Evolutionary conservation across 2,329 filamentous ascomycete genomes (phyloP).

Genomic region (Botrytis tulipae): DNA sequence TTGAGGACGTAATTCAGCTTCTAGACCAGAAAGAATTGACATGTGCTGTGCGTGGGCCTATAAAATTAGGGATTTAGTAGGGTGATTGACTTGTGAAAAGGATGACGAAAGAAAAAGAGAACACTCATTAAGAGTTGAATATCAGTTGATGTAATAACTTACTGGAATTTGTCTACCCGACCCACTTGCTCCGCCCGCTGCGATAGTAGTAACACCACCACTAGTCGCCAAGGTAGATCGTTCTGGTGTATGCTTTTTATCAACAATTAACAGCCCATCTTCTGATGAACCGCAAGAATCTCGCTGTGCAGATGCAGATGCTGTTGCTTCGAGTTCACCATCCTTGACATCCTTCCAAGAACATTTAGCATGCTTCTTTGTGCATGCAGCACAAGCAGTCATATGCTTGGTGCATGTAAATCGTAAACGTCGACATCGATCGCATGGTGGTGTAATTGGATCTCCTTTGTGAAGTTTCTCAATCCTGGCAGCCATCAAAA

Average conservation of each 20-base stretch:
- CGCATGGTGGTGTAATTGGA: constrained; percentile 76
- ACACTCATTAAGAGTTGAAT: background rate
- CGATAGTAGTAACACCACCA: constrained; percentile 9
- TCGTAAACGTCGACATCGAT: constrained; percentile 75
- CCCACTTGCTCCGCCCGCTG: background rate
- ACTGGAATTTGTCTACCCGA: background rate
- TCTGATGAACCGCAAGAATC: constrained; percentile 17
- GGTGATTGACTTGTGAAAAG: background rate
- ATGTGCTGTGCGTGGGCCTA: constrained; percentile 4
- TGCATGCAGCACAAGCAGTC: constrained; percentile 83
- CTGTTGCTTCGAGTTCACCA: constrained; percentile 51
- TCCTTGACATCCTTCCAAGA: constrained; percentile 79
- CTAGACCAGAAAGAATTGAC: constrained; percentile 14
- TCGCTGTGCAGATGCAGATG: background rate
- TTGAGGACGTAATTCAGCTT: constrained; percentile 5
- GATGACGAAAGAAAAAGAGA: background rate
- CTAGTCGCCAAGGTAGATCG: background rate
- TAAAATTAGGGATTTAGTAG: background rate
- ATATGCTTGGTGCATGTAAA: constrained; percentile 84
- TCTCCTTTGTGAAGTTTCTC: constrained; percentile 74
- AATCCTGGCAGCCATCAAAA: constrained; percentile 70
- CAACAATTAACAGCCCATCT: constrained; percentile 18
- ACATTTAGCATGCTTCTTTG: constrained; percentile 87
- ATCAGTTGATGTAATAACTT: background rate
- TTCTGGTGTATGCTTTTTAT: constrained; percentile 20